Evolutionary conservation across 768 basidiomycete species (phyloP), one percentile per base, ranked within the genome.

Genomic region (Russula virescens): DNA sequence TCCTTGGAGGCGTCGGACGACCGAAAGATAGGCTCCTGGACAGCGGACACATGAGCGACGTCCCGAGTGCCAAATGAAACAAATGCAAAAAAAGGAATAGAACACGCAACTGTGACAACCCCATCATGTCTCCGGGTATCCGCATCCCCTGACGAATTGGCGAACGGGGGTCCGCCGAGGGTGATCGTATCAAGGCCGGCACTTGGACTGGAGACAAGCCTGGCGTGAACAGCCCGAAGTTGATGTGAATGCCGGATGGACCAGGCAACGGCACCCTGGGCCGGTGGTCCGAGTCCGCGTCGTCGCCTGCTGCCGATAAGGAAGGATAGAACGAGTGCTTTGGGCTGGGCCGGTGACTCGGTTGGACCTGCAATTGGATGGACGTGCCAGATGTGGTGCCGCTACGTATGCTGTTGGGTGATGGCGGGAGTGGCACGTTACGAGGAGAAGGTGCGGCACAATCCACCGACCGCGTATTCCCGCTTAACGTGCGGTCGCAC

Each of bases 91-190:
- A 53, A 23, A 43, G 43, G 35, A 13, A 53, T 8, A 18, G 10
- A 55, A 31, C 21, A 25, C 6, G 46, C 49, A 50, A 46, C 55
- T n/a, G 47, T 46, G 46, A 21, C 23, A 62, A 52, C 46, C 23
- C 52, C 35, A 63, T 55, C 11, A 59, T 25, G 31, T 14, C 38
- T 7, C 57, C 28, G 13, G 57, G 62, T 21, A 63, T 50, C 46
- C 52, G 51, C 23, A 19, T 55, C 42, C 11, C 16, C 8, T 18
- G 16, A 5, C 52, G 14, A 34, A 59, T 25, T 7, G 62, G 62
- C 11, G 62, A 63, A 28, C 58, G 62, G n/a, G 58, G 58, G 40
- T 63, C 62, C 25, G 34, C 25, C 21, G 23, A 49, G 16, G 51
- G 58, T 38, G 62, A 43, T 28, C 40, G 62, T 13, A 34, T 40